Evolutionary conservation across 805 yeast species (phyloP).

Genomic region (Wickerhamiella nectarea): DNA sequence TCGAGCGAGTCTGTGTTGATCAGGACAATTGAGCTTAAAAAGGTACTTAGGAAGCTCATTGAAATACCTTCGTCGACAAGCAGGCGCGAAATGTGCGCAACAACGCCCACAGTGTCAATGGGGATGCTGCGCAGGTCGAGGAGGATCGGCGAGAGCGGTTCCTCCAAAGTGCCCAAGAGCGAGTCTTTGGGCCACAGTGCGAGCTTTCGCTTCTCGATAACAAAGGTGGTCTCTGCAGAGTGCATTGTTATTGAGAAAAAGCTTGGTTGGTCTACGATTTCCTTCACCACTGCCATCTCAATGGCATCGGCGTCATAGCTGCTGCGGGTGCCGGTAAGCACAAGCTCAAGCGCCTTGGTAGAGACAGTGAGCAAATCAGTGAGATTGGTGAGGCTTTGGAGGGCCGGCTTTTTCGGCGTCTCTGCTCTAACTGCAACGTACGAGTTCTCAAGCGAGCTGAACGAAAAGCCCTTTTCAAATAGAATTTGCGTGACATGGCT

Average conservation of each 20-base stretch:
- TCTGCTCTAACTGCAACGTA: conserved; percentile 23
- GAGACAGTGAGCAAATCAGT: background rate
- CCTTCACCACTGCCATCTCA: conserved; percentile 29
- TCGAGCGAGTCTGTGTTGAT: conserved; percentile 27
- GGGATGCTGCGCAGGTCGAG: conserved; percentile 43
- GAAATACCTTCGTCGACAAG: conserved; percentile 31
- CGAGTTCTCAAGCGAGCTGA: conserved; percentile 34
- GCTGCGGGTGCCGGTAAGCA: conserved; percentile 47
- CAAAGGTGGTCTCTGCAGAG: conserved; percentile 24
- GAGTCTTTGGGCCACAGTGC: conserved; percentile 34
- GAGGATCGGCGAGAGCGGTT: conserved; percentile 41
- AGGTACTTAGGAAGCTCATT: conserved; percentile 49
- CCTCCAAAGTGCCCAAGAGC: conserved; percentile 44
- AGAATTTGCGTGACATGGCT: conserved; percentile 35
- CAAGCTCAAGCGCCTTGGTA: conserved; percentile 24
- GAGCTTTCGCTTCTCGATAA: conserved; percentile 18
- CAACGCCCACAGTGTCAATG: conserved; percentile 49
- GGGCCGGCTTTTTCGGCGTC: background rate
- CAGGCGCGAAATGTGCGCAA: conserved; percentile 47
- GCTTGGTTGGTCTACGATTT: conserved; percentile 23
- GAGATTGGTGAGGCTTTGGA: background rate
- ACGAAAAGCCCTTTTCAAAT: conserved; percentile 32
- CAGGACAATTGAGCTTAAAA: conserved; percentile 44
- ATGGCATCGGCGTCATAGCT: conserved; percentile 24
- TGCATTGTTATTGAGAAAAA: conserved; percentile 23